These are phyloP conservation scores for Curvularia hawaiiensis DNA, from an alignment of 2,329 filamentous ascomycete species.

Conservation along the genomic window DNA sequence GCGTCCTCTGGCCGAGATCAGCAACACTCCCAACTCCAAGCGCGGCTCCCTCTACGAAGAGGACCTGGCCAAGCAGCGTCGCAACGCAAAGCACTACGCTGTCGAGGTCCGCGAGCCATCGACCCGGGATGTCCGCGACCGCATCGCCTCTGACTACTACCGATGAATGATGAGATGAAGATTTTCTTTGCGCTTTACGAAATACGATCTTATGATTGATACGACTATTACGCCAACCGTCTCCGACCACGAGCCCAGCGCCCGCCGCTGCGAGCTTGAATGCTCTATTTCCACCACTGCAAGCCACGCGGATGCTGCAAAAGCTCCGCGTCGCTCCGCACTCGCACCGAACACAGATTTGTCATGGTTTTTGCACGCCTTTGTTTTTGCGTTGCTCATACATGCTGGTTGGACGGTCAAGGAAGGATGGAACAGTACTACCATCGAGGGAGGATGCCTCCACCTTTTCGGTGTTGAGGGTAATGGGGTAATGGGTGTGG, in stretches of 20 bases:
- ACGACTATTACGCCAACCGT: conserved; percentile 11
- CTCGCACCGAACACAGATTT: conserved; percentile 13
- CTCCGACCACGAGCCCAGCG: conserved; percentile 13
- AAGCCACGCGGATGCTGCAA: conserved; percentile 13
- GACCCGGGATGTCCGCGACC: conserved; percentile 42
- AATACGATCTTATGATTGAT: conserved; percentile 5
- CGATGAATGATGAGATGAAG: conserved; percentile 34
- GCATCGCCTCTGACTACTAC: conserved; percentile 48
- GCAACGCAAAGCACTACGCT: conserved; percentile 45
- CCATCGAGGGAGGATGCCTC: conserved; percentile 15
- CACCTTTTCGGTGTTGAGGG: conserved; percentile 24
- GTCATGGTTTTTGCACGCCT: conserved; percentile 18
- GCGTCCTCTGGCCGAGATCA: conserved; percentile 37
- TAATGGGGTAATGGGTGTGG: conserved; percentile 15
- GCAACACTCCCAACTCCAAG: conserved; percentile 39
- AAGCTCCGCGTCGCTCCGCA: conserved; percentile 14
- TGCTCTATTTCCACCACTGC: conserved; percentile 7
- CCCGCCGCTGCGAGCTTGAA: conserved; percentile 2
- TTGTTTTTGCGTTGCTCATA: conserved; percentile 20
- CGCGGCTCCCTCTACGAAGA: conserved; percentile 51
- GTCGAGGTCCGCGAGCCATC: conserved; percentile 51
- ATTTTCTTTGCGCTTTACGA: conserved; percentile 13
- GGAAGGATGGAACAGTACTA: conserved; percentile 11
- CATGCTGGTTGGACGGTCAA: conserved; percentile 12
- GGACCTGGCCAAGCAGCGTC: conserved; percentile 44